Conservation (phyloP, 164 flowering plant genomes). For the Vitis vinifera region ASM3070453v1 NC_081816.1:1411501-1412000, state of each 20-base stretch:
- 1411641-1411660: constrained; percentile 13
- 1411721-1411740: constrained; percentile 12
- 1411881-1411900: constrained; percentile 62
- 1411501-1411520: neutral
- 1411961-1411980: too few relatives aligned
- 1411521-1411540: constrained; percentile 10
- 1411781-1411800: constrained; percentile 42
- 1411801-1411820: constrained; percentile 29
- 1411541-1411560: constrained; percentile 21
- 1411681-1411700: constrained; percentile 11
- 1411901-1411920: constrained; percentile 93
- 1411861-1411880: constrained; percentile 34
- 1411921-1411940: neutral
- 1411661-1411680: constrained; percentile 15
- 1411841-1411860: constrained; percentile 27
- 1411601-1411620: constrained; percentile 15
- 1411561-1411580: constrained; percentile 39
- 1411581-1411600: constrained; percentile 55
- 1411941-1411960: neutral
- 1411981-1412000: too few relatives aligned
- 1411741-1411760: constrained; percentile 6
- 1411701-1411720: constrained; percentile 13
- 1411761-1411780: constrained; percentile 12
- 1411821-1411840: constrained; percentile 12
- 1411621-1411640: constrained; percentile 13